Conservation (phyloP, 352 stramenopile species). For the Pythium brassicae region DNA sequence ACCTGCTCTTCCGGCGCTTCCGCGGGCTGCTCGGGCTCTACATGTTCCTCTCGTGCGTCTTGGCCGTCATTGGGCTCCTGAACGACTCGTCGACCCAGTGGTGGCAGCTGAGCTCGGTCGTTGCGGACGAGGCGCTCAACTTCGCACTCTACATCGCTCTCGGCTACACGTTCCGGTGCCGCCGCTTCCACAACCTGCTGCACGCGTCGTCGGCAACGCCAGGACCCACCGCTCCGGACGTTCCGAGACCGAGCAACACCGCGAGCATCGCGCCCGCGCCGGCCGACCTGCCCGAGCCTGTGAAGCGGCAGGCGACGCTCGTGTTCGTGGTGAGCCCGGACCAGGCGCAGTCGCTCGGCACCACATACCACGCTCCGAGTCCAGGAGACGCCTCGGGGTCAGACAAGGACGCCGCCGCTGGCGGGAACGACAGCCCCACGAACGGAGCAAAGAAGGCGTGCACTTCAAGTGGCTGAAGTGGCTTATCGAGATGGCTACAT, state of each 20-base stretch:
- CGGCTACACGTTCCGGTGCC: slow-evolving; percentile 58
- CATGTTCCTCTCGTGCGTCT: slow-evolving; percentile 44
- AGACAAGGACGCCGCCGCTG: background rate
- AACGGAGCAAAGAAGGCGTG: no score
- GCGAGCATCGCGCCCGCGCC: slow-evolving; percentile 6
- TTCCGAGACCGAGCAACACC: background rate
- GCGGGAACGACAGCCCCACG: background rate
- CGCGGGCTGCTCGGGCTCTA: slow-evolving; percentile 43
- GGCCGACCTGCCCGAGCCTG: background rate
- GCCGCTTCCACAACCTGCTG: slow-evolving; percentile 47
- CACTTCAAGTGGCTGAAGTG: no score
- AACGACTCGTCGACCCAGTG: slow-evolving; percentile 27
- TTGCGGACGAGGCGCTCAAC: slow-evolving; percentile 35
- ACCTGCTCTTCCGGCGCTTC: slow-evolving; percentile 56
- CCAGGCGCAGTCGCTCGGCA: slow-evolving; percentile 30
- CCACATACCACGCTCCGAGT: slow-evolving; percentile 9
- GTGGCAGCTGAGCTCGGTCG: slow-evolving; percentile 30
- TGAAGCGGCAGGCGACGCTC: slow-evolving; percentile 13
- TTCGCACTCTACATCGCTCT: slow-evolving; percentile 37
- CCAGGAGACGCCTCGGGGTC: background rate
- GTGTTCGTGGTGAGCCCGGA: slow-evolving; percentile 43
- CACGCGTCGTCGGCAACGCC: slow-evolving; percentile 10
- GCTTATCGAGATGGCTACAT: no score
- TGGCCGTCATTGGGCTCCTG: slow-evolving; percentile 37
- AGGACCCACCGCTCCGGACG: background rate